These are phyloP conservation scores for Suillus occidentalis DNA, from an alignment of 768 basidiomycete species.

Conservation along the genomic window DNA sequence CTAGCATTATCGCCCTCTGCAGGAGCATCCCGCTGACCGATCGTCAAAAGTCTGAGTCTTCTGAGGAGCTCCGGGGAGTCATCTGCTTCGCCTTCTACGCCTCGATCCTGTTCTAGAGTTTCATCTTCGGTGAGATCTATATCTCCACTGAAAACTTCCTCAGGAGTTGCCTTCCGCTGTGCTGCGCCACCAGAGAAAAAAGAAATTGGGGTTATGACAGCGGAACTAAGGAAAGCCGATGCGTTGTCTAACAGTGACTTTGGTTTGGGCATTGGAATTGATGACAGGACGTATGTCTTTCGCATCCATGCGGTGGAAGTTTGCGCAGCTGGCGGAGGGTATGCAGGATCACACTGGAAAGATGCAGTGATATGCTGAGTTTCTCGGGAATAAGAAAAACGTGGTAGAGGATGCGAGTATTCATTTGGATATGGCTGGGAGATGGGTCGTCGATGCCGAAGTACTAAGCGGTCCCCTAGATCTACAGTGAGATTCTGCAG, in stretches of 20 bases:
- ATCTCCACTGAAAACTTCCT: conserved; percentile 63
- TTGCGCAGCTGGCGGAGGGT: conserved; percentile 40
- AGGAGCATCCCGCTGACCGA: conserved; percentile 41
- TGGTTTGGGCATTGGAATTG: conserved; percentile 68
- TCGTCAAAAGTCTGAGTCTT: conserved; percentile 52
- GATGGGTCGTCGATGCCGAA: conserved; percentile 76
- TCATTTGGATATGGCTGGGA: conserved; percentile 77
- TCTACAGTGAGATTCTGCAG: conserved; percentile 11
- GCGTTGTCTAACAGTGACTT: conserved; percentile 73
- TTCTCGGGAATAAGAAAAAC: conserved; percentile 55
- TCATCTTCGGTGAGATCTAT: conserved; percentile 80
- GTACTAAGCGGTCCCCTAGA: conserved; percentile 62
- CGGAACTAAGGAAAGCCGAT: conserved; percentile 60
- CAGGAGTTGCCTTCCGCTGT: conserved; percentile 51
- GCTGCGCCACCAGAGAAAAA: conserved; percentile 42
- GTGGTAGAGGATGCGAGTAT: conserved; percentile 75
- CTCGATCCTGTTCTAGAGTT: conserved; percentile 73
- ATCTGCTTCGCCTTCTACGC: conserved; percentile 78
- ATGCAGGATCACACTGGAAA: conserved; percentile 65
- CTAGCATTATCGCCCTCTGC: conserved; percentile 36
- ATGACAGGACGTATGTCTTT: conserved; percentile 61
- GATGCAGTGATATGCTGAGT: conserved; percentile 60
- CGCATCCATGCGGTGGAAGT: conserved; percentile 52
- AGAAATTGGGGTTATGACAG: conserved; percentile 58
- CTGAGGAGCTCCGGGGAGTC: conserved; percentile 62